Evolutionary conservation across 257 asterid species (phyloP).

Genomic region (Nicotiana undulata): DNA sequence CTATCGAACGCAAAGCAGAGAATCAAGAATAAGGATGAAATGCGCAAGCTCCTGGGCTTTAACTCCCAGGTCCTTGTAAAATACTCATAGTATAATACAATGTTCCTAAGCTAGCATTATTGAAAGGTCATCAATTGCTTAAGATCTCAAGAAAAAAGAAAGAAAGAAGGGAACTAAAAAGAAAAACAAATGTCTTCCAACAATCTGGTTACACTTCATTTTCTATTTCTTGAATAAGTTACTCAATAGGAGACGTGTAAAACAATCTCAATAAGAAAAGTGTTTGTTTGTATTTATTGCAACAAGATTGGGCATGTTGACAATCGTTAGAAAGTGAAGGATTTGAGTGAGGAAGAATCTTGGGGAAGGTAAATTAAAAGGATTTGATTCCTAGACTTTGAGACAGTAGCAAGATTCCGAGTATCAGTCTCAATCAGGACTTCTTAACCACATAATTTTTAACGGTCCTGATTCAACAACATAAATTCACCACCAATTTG

Average conservation of each 20-base stretch:
- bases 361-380: not conserved
- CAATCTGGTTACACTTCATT: too few relatives aligned
- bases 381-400: not conserved
- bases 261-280: not conserved
- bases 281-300: not conserved
- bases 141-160: not conserved
- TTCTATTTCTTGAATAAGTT: not conserved
- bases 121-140: not conserved
- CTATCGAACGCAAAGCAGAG: constrained; percentile 20
- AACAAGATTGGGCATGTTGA: not conserved
- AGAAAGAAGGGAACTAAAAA: too few relatives aligned
- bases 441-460: not conserved
- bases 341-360: not conserved
- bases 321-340: not conserved
- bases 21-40: constrained; percentile 8
- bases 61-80: not conserved
- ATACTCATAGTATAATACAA: not conserved
- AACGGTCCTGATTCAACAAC: not conserved
- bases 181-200: too few relatives aligned
- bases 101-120: not conserved
- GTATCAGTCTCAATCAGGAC: not conserved
- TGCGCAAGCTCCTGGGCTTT: not conserved
- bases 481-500: not conserved
- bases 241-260: not conserved
- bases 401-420: not conserved